Evolutionary conservation across 805 yeast genomes (phyloP).

Genomic region (Candida manassasensis): DNA sequence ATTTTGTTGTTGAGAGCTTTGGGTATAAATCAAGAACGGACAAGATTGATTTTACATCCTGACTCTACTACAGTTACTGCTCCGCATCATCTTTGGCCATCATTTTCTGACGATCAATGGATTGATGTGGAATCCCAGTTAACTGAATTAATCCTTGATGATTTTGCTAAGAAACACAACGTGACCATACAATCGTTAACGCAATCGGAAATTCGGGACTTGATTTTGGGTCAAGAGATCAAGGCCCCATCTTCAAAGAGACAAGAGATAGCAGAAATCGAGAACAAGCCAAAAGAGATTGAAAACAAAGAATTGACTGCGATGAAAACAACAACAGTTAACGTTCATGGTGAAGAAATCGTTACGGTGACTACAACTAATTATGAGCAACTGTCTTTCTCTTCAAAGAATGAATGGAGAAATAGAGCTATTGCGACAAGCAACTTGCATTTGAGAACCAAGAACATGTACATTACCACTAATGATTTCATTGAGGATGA

Average conservation of each 20-base stretch:
- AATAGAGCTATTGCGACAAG: constrained; percentile 76
- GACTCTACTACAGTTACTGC: constrained; percentile 65
- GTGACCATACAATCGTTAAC: constrained; percentile 85
- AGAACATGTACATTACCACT: constrained; percentile 63
- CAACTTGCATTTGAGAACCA: constrained; percentile 66
- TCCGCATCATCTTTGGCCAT: constrained; percentile 91
- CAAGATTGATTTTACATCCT: constrained; percentile 71
- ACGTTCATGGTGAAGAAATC: constrained; percentile 95
- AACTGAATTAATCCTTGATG: constrained; percentile 80
- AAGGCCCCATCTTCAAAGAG: constrained; percentile 84
- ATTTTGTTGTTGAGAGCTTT: constrained; percentile 79
- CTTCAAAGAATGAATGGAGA: constrained; percentile 90
- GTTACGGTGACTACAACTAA: constrained; percentile 87
- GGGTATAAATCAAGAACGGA: constrained; percentile 69
- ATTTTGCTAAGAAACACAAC: constrained; percentile 79
- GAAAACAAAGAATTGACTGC: constrained; percentile 60
- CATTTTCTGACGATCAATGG: constrained; percentile 88
- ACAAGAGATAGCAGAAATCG: constrained; percentile 78
- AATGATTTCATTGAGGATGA: constrained; percentile 54
- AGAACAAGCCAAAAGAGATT: constrained; percentile 39
- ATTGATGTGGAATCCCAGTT: constrained; percentile 79
- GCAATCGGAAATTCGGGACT: constrained; percentile 88
- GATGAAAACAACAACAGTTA: constrained; percentile 74
- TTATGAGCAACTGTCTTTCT: constrained; percentile 79
- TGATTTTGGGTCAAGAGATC: constrained; percentile 91